Evolutionary conservation across 495 filamentous ascomycete species (phyloP).

Genomic region (Xylaria castorea): DNA sequence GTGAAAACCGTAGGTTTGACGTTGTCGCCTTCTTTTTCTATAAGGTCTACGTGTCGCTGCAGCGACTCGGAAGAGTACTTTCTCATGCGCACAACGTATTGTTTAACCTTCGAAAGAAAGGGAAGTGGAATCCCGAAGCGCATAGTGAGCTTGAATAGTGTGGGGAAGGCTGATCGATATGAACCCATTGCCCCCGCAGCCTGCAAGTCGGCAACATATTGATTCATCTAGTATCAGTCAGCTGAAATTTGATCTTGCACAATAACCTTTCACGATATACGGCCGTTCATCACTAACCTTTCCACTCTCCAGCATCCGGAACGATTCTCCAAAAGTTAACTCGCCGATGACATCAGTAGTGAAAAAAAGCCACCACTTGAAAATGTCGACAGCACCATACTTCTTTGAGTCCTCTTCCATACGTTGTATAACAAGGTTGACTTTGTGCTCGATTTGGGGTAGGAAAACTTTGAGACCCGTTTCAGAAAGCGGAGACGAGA

Average conservation of each 20-base stretch:
- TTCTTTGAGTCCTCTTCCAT: slow-evolving; percentile 45
- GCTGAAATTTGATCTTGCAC: background rate
- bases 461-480: slow-evolving; percentile 51
- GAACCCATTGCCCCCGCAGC: slow-evolving; percentile 36
- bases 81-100: slow-evolving; percentile 6
- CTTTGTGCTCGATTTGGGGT: slow-evolving; percentile 45
- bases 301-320: slow-evolving; percentile 58
- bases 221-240: slow-evolving; percentile 41
- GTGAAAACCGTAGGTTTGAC: slow-evolving; percentile 55
- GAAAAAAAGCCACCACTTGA: slow-evolving; percentile 65
- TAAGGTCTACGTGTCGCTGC: slow-evolving; percentile 45
- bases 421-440: slow-evolving; percentile 49
- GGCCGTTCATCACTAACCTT: slow-evolving; percentile 42
- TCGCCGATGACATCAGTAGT: slow-evolving; percentile 62
- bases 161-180: slow-evolving; percentile 48
- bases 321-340: slow-evolving; percentile 61
- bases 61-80: slow-evolving; percentile 47
- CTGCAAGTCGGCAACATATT: slow-evolving; percentile 51
- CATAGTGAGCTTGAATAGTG: slow-evolving; percentile 30
- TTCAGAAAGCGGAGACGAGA: slow-evolving; percentile 57
- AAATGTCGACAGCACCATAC: slow-evolving; percentile 50
- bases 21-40: slow-evolving; percentile 46
- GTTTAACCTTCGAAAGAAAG: background rate
- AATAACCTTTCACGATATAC: slow-evolving; percentile 32
- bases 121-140: slow-evolving; percentile 23